These are phyloP conservation scores for Pseudomicrostroma phylloplanum DNA, from an alignment of 1,284 basidiomycete species.

Conservation along the genomic window DNA sequence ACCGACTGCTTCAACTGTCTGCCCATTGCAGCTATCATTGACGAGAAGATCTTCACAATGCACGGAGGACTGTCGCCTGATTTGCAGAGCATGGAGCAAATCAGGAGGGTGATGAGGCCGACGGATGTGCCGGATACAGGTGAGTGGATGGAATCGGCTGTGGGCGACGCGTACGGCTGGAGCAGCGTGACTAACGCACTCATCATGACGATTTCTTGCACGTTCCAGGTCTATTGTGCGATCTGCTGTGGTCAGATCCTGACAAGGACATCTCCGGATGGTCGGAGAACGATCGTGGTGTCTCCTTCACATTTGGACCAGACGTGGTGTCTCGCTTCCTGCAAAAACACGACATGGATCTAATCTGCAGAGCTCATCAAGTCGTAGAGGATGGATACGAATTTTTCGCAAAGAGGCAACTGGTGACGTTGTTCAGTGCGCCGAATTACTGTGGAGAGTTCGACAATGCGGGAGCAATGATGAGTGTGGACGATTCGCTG, in stretches of 20 bases:
- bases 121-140: conserved; percentile 98
- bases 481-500: conserved; percentile 97
- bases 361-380: conserved; percentile 97
- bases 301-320: conserved; percentile 96
- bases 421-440: conserved; percentile 94
- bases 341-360: conserved; percentile 97
- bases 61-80: conserved; percentile 89
- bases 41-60: conserved; percentile 88
- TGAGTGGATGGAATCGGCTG: conserved; percentile 51
- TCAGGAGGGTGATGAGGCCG: conserved; percentile 95
- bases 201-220: neutral
- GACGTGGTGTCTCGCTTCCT: conserved; percentile 96
- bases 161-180: neutral
- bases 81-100: conserved; percentile 95
- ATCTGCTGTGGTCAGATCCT: conserved; percentile 96
- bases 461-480: conserved; percentile 99
- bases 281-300: conserved; percentile 98
- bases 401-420: conserved; percentile 94
- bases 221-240: conserved; percentile 72
- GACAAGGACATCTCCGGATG: conserved; percentile 99
- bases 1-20: conserved; percentile 95
- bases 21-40: conserved; percentile 90
- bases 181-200: conserved; percentile 2
- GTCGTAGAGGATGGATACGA: conserved; percentile 99
- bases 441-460: conserved; percentile 73